A percentile compares a stretch with the other conserved stretches of the same genome.
These are phyloP conservation scores for Alternaria ventricosa DNA, from an alignment of 2,329 filamentous ascomycete species.

Conservation along the genomic window DNA sequence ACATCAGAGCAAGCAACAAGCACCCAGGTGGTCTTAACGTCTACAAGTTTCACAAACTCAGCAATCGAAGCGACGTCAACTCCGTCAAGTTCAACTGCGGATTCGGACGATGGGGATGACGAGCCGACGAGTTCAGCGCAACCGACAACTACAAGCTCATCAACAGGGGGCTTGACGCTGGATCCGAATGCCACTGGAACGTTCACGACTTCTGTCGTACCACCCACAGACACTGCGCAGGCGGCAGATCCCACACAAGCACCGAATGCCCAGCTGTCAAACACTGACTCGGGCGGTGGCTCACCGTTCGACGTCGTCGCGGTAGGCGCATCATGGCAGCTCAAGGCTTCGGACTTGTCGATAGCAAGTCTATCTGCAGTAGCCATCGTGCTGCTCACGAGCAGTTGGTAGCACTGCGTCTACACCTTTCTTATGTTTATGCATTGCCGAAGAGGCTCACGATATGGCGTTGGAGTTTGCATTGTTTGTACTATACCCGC, in stretches of 20 bases:
- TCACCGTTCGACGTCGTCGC: conserved; percentile 53
- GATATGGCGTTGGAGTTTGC: conserved; percentile 23
- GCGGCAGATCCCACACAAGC: conserved; percentile 19
- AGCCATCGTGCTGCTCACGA: conserved; percentile 13
- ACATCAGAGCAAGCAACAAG: conserved; percentile 16
- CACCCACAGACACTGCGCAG: conserved; percentile 12
- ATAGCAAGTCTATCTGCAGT: conserved; percentile 20
- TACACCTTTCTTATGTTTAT: conserved; percentile 7
- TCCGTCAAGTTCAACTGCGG: background rate
- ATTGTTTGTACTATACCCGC: conserved; percentile 38
- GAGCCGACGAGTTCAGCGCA: conserved; percentile 9
- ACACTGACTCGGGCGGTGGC: conserved; percentile 51
- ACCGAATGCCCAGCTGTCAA: conserved; percentile 42
- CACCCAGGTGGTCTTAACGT: conserved; percentile 2
- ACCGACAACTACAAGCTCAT: conserved; percentile 5
- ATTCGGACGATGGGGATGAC: conserved; percentile 7
- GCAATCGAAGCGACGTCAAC: conserved; percentile 9
- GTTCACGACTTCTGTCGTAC: conserved; percentile 2
- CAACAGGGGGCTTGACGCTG: conserved; percentile 14
- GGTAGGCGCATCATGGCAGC: conserved; percentile 24
- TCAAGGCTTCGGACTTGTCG: conserved; percentile 2
- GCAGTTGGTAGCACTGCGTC: conserved; percentile 5
- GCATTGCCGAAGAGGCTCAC: conserved; percentile 18
- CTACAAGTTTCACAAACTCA: conserved; percentile 4
- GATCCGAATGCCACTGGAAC: conserved; percentile 26